Evolutionary conservation across 148 eudicot species (phyloP).

Genomic region (Pharnaceum exiguum): DNA sequence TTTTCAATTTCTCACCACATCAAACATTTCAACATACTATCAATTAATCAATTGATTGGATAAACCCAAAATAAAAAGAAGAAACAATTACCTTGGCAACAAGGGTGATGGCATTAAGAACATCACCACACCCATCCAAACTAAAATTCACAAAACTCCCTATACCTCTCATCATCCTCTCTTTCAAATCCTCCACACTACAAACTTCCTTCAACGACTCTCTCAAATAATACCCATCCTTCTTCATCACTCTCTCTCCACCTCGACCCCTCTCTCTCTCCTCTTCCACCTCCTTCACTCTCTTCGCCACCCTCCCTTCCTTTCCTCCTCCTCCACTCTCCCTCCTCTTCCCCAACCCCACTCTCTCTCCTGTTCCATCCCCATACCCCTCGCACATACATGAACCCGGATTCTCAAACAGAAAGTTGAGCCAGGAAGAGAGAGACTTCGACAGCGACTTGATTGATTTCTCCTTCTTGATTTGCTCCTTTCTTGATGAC

Average conservation of each 20-base stretch:
- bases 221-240: conserved; percentile 30
- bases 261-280: conserved; percentile 33
- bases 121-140: conserved; percentile 60
- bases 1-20: too few relatives aligned
- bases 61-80: neutral
- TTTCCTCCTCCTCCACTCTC: conserved; percentile 27
- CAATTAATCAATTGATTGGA: neutral
- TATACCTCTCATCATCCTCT: conserved; percentile 74
- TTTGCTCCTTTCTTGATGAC: conserved; percentile 56
- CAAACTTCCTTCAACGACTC: conserved; percentile 67
- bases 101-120: conserved; percentile 63
- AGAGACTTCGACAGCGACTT: conserved; percentile 65
- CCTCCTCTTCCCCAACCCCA: conserved; percentile 9
- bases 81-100: conserved; percentile 59
- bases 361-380: neutral
- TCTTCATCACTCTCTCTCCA: conserved; percentile 34
- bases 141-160: conserved; percentile 74
- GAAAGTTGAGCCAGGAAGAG: conserved; percentile 81
- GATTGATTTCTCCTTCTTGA: conserved; percentile 54
- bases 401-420: conserved; percentile 70
- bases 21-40: too few relatives aligned
- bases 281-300: conserved; percentile 36
- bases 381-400: conserved; percentile 67
- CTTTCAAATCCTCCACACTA: conserved; percentile 85
- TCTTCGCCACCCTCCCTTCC: conserved; percentile 37